Evolutionary conservation across 2,329 filamentous ascomycete species (phyloP).

Genomic region (Penicillium sp.): DNA sequence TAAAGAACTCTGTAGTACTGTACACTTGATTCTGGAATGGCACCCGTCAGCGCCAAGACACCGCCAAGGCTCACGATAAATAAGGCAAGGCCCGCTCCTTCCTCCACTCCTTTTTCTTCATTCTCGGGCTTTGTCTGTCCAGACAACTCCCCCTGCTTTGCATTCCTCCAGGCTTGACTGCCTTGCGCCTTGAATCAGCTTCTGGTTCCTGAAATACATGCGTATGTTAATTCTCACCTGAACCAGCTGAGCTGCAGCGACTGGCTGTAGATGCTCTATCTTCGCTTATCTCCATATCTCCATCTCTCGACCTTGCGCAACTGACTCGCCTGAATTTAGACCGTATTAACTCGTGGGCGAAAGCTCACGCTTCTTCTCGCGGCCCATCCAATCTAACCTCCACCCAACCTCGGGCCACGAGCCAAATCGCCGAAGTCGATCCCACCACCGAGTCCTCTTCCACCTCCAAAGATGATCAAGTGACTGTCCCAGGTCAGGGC

Average conservation of each 20-base stretch:
- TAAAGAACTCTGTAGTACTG: neutral
- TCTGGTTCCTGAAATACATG: slow-evolving; percentile 38
- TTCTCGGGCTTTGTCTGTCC: slow-evolving; percentile 4
- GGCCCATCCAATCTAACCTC: slow-evolving; percentile 8
- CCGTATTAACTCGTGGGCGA: slow-evolving; percentile 44
- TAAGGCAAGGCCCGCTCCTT: slow-evolving; percentile 7
- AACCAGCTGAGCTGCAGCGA: neutral
- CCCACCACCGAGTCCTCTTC: slow-evolving; percentile 8
- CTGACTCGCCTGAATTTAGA: slow-evolving; percentile 24
- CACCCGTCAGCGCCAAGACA: neutral
- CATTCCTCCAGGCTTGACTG: slow-evolving; percentile 15
- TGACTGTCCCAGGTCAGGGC: slow-evolving; percentile 26
- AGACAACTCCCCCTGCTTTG: neutral
- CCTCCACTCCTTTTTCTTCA: slow-evolving; percentile 4
- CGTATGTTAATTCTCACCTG: slow-evolving; percentile 26
- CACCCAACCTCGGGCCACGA: slow-evolving; percentile 3
- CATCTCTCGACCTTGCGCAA: neutral
- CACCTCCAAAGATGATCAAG: slow-evolving; percentile 29
- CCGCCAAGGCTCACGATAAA: slow-evolving; percentile 21
- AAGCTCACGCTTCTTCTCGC: slow-evolving; percentile 39
- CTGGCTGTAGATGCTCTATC: neutral
- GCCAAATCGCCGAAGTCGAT: slow-evolving; percentile 6
- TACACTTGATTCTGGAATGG: neutral
- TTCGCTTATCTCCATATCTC: neutral
- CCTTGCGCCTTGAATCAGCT: slow-evolving; percentile 21